Conservation (phyloP, 2,329 filamentous ascomycete species). For the Penicillium brasilianum region DNA sequence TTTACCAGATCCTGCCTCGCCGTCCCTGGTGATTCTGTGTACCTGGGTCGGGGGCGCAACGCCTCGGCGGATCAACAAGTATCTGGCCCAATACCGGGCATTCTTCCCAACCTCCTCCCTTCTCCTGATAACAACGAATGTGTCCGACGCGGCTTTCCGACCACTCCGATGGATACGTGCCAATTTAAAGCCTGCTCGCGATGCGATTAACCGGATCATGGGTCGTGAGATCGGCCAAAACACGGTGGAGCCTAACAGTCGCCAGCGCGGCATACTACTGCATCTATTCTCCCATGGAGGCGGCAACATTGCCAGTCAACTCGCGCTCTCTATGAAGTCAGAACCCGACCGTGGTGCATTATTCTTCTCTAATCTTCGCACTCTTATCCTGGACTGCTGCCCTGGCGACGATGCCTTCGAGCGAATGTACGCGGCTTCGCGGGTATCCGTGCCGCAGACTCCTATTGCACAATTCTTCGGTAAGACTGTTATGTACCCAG, state of each 20-base stretch:
- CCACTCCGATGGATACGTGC: slow-evolving; percentile 25
- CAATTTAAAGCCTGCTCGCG: slow-evolving; percentile 25
- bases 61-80: slow-evolving; percentile 35
- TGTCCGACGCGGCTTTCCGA: slow-evolving; percentile 25
- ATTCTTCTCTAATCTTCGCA: slow-evolving; percentile 14
- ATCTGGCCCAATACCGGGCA: slow-evolving; percentile 26
- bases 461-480: slow-evolving; percentile 17
- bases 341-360: slow-evolving; percentile 7
- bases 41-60: slow-evolving; percentile 37
- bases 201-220: slow-evolving; percentile 25
- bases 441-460: slow-evolving; percentile 17
- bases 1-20: slow-evolving; percentile 7
- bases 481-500: slow-evolving; percentile 24
- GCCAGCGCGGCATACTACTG: slow-evolving; percentile 22
- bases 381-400: slow-evolving; percentile 31
- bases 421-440: slow-evolving; percentile 25
- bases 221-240: not conserved
- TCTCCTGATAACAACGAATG: slow-evolving; percentile 29
- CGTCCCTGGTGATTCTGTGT: slow-evolving; percentile 33
- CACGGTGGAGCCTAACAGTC: not conserved
- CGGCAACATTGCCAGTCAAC: slow-evolving; percentile 26
- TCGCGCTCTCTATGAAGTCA: slow-evolving; percentile 28
- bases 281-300: slow-evolving; percentile 35
- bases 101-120: slow-evolving; percentile 29
- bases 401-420: slow-evolving; percentile 27